These are phyloP conservation scores for Coemansia sp. DNA, from an alignment of 192 early-diverging fungal genomes.

Conservation along the genomic window DNA sequence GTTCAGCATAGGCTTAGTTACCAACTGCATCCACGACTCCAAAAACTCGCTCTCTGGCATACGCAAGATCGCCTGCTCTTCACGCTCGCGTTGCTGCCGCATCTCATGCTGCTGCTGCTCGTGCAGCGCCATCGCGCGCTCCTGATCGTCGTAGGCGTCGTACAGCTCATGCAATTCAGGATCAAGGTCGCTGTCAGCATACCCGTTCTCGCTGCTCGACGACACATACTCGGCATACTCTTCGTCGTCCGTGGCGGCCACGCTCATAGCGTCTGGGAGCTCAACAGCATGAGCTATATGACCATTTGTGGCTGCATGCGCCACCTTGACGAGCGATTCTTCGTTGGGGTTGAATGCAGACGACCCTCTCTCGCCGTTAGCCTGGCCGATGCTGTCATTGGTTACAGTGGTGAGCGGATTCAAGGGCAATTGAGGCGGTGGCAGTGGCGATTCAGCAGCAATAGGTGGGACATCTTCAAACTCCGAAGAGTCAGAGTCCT, in stretches of 20 bases:
- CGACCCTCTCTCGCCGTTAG: not conserved
- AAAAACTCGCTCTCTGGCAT: slow-evolving; percentile 36
- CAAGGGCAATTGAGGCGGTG: not conserved
- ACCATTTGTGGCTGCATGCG: slow-evolving; percentile 5
- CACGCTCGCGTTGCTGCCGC: slow-evolving; percentile 25
- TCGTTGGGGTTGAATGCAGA: not conserved
- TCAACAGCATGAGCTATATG: not conserved
- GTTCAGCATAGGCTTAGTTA: slow-evolving; percentile 19
- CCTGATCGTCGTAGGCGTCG: slow-evolving; percentile 15
- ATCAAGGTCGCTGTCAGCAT: slow-evolving; percentile 12
- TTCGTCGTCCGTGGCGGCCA: not conserved
- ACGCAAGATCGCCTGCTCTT: slow-evolving; percentile 34
- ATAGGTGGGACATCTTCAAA: slow-evolving; percentile 57
- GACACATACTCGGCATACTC: slow-evolving; percentile 19
- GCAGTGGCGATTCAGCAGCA: not conserved
- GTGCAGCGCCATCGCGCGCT: slow-evolving; percentile 9
- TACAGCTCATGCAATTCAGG: slow-evolving; percentile 24
- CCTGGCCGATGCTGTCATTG: not conserved
- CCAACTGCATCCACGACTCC: slow-evolving; percentile 35
- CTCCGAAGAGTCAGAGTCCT: slow-evolving; percentile 59
- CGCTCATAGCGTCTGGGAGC: slow-evolving; percentile 11
- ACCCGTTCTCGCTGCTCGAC: slow-evolving; percentile 18
- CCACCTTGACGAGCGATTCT: slow-evolving; percentile 4
- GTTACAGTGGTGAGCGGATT: not conserved
- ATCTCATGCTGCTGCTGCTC: slow-evolving; percentile 25